Evolutionary conservation across 2,329 filamentous ascomycete species (phyloP).

Genomic region (Coniochaeta ligniaria): DNA sequence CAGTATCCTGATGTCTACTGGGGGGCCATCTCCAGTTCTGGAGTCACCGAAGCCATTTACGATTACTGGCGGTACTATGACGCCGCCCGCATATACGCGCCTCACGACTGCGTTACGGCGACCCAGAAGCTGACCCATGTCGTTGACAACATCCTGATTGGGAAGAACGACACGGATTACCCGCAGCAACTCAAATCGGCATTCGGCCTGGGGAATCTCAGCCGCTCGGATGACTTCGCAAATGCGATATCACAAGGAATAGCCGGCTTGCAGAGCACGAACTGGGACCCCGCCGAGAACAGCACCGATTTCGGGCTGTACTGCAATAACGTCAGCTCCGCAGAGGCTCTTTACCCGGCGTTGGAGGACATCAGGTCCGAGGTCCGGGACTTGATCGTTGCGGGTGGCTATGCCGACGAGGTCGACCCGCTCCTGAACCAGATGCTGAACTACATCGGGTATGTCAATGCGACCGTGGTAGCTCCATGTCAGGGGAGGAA

Average conservation of each 20-base stretch:
- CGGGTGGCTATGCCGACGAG: constrained; percentile 32
- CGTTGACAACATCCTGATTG: constrained; percentile 43
- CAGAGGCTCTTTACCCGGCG: constrained; percentile 31
- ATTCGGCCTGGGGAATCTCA: constrained; percentile 39
- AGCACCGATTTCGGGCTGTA: constrained; percentile 34
- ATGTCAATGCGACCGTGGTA: constrained; percentile 22
- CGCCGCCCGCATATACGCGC: constrained; percentile 39
- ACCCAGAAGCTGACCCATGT: constrained; percentile 51
- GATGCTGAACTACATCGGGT: constrained; percentile 47
- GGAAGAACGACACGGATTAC: constrained; percentile 27
- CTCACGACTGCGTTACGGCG: constrained; percentile 54
- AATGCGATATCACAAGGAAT: constrained; percentile 32
- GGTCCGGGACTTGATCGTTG: constrained; percentile 30
- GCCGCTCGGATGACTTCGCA: constrained; percentile 41
- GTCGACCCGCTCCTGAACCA: constrained; percentile 28
- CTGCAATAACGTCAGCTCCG: constrained; percentile 37
- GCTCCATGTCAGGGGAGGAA: constrained; percentile 12
- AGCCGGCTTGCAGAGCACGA: constrained; percentile 35
- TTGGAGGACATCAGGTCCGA: constrained; percentile 25
- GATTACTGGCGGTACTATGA: constrained; percentile 65
- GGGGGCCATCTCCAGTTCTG: constrained; percentile 73
- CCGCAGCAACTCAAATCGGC: constrained; percentile 33
- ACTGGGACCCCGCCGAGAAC: constrained; percentile 45
- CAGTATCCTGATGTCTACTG: constrained; percentile 73
- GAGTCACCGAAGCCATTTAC: constrained; percentile 68